A percentile compares a stretch with the other conserved stretches of the same genome.
Conservation (phyloP, 768 basidiomycete genomes). For the Leucocoprinus leucothites region DNA sequence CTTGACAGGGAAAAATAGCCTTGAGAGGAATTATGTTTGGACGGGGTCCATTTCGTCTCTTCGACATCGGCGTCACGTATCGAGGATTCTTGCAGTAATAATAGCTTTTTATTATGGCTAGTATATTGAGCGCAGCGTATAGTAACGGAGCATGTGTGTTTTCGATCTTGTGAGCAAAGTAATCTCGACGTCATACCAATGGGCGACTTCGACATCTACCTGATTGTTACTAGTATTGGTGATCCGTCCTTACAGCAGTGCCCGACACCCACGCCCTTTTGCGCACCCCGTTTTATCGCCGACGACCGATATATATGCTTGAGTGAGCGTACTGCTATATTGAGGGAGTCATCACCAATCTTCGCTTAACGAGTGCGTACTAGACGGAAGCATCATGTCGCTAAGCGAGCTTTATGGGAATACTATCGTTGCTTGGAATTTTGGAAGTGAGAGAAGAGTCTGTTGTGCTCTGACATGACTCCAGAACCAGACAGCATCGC, state of each 20-base stretch:
- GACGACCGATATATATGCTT: slow-evolving; percentile 1
- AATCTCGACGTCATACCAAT: slow-evolving; percentile 5
- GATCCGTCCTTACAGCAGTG: slow-evolving; percentile 6
- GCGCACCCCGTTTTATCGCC: slow-evolving; percentile 12
- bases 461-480: background rate
- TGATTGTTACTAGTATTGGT: background rate
- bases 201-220: background rate
- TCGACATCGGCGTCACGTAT: background rate
- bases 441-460: background rate
- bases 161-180: background rate
- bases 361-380: slow-evolving; percentile 11
- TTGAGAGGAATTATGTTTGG: no score
- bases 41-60: no score
- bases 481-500: no score
- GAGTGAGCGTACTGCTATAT: background rate
- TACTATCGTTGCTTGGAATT: background rate
- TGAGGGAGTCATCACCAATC: background rate
- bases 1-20: no score
- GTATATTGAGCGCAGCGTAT: background rate
- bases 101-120: background rate
- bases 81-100: background rate
- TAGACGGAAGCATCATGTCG: slow-evolving; percentile 8
- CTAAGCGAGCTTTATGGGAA: slow-evolving; percentile 9
- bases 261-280: background rate
- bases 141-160: slow-evolving; percentile 9